Base-by-base conservation (phyloP, 1,284 basidiomycete species). In the Bondarzewia mesenterica region DNA sequence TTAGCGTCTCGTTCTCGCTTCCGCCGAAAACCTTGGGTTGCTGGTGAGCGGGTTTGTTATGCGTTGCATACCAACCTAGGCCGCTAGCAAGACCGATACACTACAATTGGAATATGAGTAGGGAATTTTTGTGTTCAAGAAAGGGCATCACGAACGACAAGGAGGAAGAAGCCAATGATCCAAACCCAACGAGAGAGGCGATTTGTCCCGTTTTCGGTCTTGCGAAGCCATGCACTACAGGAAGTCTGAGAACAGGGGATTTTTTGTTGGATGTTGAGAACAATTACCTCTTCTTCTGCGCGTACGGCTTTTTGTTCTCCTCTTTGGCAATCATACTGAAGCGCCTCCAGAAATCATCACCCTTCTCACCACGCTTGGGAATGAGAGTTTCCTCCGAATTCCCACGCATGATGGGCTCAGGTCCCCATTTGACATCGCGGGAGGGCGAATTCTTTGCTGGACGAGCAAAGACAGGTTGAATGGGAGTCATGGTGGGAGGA, bases 301-400 rank as follows among this genome's bases (percentile, higher is more conserved):
- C 58, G 15, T 62, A 15, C 2, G 59, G 64, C 51, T 71, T 73
- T 46, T 58, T 60, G 53, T 66, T 67, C 54, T 85, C 80, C 52
- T 82, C 78, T 60, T 80, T 85, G 7, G 78, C 85, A 53, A 90
- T 78, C 72, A 89, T 88, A 52, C 83, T 87, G 65, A 90, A 90
- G 41, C 88, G 71, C 49, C 85, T 72, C 87, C 87, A 90, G 66
- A 90, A 90, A 57, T 89, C 82, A 57, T 90, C 86, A 1, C 85
- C 85, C 48, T 73, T 78, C 56, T 84, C 77, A 2, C 84, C 83
- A 26, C 80, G 71, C 42, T 70, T 72, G 2, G 82, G 80, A 16
- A 88, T 62, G 2, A 85, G 62, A 1, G 78, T 75, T 42, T 82
- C 85, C 63, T 89, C 88, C 2, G 69, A 70, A 41, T 82, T 71